phyloP scores from a whole-genome alignment of 2,329 filamentous ascomycete species.

The Epichloe brachyelytri region DNA sequence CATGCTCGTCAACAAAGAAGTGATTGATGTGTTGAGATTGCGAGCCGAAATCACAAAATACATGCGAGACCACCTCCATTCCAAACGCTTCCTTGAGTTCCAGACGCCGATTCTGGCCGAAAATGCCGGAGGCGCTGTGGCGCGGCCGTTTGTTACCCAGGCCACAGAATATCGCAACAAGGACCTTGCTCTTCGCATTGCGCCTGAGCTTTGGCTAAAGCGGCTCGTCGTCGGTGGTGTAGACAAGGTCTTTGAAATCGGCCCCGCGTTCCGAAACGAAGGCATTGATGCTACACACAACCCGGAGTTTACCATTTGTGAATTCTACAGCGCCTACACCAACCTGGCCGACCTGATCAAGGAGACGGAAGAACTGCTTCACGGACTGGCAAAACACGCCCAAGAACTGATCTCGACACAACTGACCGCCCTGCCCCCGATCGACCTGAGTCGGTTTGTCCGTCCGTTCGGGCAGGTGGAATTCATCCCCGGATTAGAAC shows the following conservation, averaged over 20 bases:
- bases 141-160: conserved; percentile 71
- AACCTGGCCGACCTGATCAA: conserved; percentile 62
- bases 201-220: conserved; percentile 92
- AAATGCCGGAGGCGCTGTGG: conserved; percentile 74
- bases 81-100: conserved; percentile 68
- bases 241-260: conserved; percentile 84
- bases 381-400: conserved; percentile 41
- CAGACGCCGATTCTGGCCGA: conserved; percentile 79
- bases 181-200: conserved; percentile 68
- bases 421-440: conserved; percentile 31
- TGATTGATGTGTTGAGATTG: conserved; percentile 57
- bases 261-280: conserved; percentile 86
- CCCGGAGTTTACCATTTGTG: conserved; percentile 93
- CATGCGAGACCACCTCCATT: conserved; percentile 61
- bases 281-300: conserved; percentile 86
- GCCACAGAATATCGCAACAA: conserved; percentile 64
- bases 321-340: conserved; percentile 85
- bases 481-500: conserved; percentile 71
- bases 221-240: conserved; percentile 80
- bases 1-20: conserved; percentile 60
- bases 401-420: conserved; percentile 30
- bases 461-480: conserved; percentile 56
- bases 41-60: conserved; percentile 62
- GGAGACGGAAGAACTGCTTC: conserved; percentile 62
- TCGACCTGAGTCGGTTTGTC: conserved; percentile 35